Base-by-base conservation (phyloP, 225 moss, liverwort and hornwort species). In the Straminergon stramineum region DNA sequence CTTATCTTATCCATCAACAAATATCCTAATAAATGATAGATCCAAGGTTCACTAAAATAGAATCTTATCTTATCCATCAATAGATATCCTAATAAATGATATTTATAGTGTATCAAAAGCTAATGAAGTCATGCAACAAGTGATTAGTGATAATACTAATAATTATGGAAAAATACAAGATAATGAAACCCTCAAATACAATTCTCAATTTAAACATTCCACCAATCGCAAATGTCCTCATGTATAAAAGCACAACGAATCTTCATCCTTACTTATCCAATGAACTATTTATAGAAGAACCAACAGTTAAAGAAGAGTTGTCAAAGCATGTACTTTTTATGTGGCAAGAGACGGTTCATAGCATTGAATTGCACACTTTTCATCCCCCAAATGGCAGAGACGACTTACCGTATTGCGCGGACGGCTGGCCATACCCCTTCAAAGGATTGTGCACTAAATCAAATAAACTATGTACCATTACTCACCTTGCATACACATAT, bases 111-210 rank as follows among this genome's bases (percentile, higher is more conserved):
- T 27, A 79, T 58, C n/a, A 79, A 57, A 26, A 27, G 27, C 26
- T 26, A 7, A 17, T 0, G 0, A 79, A 26, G 8, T 22, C 52
- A 34, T 34, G 2, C 0, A 0, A 0, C 1, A 3, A 76, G 21
- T 52, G 7, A 4, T 48, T 0, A 0, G 1, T 48, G 4, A 75
- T 31, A 48, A 11, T 31, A 18, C 5, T 43, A 1, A 28, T 75
- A 18, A 4, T n/a, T 48, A 18, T 48, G 31, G 4, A 19, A 19
- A 75, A 75, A 48, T 30, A 75, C 2, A 75, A 1, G 11, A 2
- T 51, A 11, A 31, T 45, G 19, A 48, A 48, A 16, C 13, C 9
- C 1, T 27, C 0, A 41, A 0, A 2, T 27, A 5, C 10, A 45
- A 45, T 45, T 43, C 2, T 43, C 1, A 41, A 73, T 43, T 45